Conservation (phyloP, 768 basidiomycete genomes). For the Pulveroboletus ravenelii region DNA sequence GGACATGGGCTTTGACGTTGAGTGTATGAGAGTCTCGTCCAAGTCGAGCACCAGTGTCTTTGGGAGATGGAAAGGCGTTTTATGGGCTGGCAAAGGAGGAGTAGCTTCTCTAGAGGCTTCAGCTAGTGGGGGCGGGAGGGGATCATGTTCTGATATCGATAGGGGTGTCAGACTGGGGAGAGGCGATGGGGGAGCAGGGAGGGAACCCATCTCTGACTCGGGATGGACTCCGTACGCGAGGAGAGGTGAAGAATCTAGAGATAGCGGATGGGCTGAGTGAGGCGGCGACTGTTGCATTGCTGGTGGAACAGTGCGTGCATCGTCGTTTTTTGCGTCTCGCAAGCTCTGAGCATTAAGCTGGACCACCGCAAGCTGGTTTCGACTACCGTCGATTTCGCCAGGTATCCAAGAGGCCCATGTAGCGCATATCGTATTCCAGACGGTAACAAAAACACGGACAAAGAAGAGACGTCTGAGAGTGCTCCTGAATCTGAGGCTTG, state of each 20-base stretch:
- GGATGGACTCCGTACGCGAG: slow-evolving; percentile 6
- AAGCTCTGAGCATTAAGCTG: slow-evolving; percentile 7
- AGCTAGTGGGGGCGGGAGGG: slow-evolving; percentile 16
- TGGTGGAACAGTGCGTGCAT: slow-evolving; percentile 18
- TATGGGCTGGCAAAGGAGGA: slow-evolving; percentile 46
- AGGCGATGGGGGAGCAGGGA: slow-evolving; percentile 25
- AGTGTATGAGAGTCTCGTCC: slow-evolving; percentile 98
- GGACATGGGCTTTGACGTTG: slow-evolving; percentile 76
- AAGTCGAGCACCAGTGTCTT: slow-evolving; percentile 97
- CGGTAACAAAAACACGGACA: slow-evolving; percentile 60
- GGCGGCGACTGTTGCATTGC: slow-evolving; percentile 16
- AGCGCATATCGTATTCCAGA: slow-evolving; percentile 65
- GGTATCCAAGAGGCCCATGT: slow-evolving; percentile 49
- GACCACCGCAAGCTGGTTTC: slow-evolving; percentile 3
- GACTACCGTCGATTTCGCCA: slow-evolving; percentile 20
- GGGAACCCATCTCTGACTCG: slow-evolving; percentile 13
- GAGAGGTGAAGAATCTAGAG: slow-evolving; percentile 14
- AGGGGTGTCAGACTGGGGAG: slow-evolving; percentile 7
- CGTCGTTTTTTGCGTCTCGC: slow-evolving; percentile 7
- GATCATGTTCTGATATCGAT: slow-evolving; percentile 8
- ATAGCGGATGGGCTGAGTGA: slow-evolving; percentile 21
- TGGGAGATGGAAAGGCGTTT: slow-evolving; percentile 71
- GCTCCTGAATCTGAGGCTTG: slow-evolving; percentile 35
- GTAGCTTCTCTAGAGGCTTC: slow-evolving; percentile 42
- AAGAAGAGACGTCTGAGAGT: slow-evolving; percentile 60